These are phyloP conservation scores for Limnanthes douglasii DNA, from an alignment of 345 rosid genomes.

Conservation along the genomic window DNA sequence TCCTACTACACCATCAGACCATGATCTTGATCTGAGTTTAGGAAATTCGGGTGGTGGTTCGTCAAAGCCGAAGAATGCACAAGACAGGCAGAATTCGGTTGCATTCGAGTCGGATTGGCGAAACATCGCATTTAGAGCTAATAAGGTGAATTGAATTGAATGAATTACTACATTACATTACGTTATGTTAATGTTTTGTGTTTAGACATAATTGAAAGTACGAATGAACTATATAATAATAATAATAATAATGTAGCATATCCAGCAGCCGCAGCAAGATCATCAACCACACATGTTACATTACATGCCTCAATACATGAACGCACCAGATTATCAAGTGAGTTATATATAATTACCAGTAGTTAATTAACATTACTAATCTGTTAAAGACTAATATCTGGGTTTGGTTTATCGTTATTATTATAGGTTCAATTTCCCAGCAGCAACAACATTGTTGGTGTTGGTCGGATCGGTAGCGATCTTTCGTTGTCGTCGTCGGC, in stretches of 20 bases:
- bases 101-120: constrained; percentile 26
- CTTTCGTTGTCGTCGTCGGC: constrained; percentile 33
- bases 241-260: no score
- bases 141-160: no score
- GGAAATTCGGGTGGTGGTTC: constrained; percentile 50
- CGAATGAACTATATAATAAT: no score
- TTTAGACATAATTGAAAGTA: no score
- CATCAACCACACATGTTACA: no score
- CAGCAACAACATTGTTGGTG: constrained; percentile 21
- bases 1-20: no score
- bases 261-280: no score
- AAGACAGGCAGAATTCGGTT: constrained; percentile 13
- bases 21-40: constrained; percentile 74
- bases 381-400: no score
- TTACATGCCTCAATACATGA: constrained; percentile 22
- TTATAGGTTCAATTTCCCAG: constrained; percentile 28
- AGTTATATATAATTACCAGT: background rate
- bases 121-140: constrained; percentile 19
- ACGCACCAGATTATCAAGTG: constrained; percentile 21
- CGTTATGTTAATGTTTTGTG: no score
- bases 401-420: no score
- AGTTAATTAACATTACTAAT: no score
- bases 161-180: no score
- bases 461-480: constrained; percentile 41
- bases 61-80: constrained; percentile 16